Evolutionary conservation across 805 yeast species (phyloP), one percentile per base, ranked within the genome.

Genomic region (Sugiyamaella floridensis): DNA sequence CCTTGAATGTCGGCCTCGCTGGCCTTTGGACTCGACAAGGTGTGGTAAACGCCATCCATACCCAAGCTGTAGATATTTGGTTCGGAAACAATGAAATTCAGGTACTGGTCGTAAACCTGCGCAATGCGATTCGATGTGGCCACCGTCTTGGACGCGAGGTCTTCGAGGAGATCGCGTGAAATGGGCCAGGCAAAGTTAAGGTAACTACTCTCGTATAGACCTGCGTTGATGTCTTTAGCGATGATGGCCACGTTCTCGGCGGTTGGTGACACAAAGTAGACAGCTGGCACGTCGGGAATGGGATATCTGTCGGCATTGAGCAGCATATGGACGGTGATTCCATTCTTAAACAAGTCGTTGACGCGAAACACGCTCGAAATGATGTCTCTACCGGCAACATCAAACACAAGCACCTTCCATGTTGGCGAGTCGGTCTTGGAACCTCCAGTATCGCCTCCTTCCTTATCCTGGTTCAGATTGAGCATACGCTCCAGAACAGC

Each of bases 41-140:
- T 70, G 7, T 83, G 77, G 69, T 87, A 93, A 3, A 85, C 80
- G 26, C 77, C 68, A 1, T 79, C 75, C 53, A 85, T 63, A 52
- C 88, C 95, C 51, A 93, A 73, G 12, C 92, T 83, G 66, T 90
- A 93, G 41, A 93, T 73, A 63, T 88, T 86, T 19, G 96, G 95
- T 66, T 93, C 99, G 1, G 97, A 86, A 19, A 92, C 97, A 9
- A 89, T 75, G 65, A 88, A 93, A 69, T 92, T 90, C 57, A 92
- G 74, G 69, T 90, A 93, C 69, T 93, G 99, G 68, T 93, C 99
- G 69, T 75, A 93, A 4, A 93, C 95, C 67, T 92, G 98, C 58
- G 84, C 79, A 52, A 93, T 85, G 61, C 80, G 80, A 55, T 74
- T 75, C 1, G 92, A 77, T 58, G 84, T 84, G 14, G 81, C 74